Evolutionary conservation across 441 rosid genomes (phyloP).

Genomic region (Adansonia grandidieri): DNA sequence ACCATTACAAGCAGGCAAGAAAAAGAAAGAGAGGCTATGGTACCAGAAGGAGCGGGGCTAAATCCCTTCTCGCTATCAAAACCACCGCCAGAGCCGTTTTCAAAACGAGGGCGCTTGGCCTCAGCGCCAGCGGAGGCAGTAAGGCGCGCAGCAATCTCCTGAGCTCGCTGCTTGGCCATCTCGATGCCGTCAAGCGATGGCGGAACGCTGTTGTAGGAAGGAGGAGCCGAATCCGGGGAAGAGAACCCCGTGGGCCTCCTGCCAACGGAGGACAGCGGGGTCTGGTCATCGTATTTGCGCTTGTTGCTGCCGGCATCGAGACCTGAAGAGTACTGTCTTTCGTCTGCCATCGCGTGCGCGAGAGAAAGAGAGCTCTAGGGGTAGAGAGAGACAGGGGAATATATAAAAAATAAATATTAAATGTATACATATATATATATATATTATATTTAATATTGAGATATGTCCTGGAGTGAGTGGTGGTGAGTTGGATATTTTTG

Average conservation of each 20-base stretch:
- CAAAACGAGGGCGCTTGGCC: constrained; percentile 77
- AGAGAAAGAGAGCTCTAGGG: constrained; percentile 56
- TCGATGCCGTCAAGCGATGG: constrained; percentile 79
- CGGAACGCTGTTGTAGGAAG: constrained; percentile 73
- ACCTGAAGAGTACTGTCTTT: constrained; percentile 74
- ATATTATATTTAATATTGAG: no score
- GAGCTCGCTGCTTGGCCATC: constrained; percentile 84
- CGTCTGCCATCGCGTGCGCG: constrained; percentile 67
- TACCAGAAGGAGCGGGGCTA: constrained; percentile 56
- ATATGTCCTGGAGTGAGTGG: no score
- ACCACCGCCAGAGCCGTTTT: constrained; percentile 59
- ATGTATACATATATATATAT: no score
- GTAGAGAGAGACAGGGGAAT: constrained; percentile 26
- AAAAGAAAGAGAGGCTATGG: background rate
- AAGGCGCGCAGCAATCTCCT: constrained; percentile 92
- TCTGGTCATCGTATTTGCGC: constrained; percentile 82
- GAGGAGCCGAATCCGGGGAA: constrained; percentile 56
- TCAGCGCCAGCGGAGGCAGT: constrained; percentile 49
- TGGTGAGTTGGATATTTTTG: background rate
- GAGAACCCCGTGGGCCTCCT: constrained; percentile 88
- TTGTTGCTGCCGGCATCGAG: constrained; percentile 45
- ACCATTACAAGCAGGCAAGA: background rate
- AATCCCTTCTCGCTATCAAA: constrained; percentile 69
- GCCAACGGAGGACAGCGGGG: constrained; percentile 45
- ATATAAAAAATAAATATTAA: background rate